Evolutionary conservation across 331 rosid species (phyloP), one percentile per base, ranked within the genome.

Genomic region (Malus hybrid): DNA sequence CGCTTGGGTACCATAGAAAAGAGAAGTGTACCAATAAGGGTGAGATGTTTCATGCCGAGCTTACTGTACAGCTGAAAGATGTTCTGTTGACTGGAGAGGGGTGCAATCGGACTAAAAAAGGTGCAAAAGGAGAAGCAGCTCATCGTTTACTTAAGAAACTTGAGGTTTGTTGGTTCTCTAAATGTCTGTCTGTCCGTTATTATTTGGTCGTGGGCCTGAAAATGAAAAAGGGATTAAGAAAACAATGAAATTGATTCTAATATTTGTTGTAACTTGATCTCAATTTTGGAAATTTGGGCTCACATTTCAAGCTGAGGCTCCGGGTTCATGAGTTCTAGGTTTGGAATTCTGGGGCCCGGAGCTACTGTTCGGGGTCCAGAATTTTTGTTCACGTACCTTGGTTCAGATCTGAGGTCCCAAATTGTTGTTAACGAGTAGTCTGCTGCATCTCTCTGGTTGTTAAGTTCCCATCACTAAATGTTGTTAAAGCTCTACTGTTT

Each of bases 71-170:
- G 81, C 82, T 95, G 66, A 81, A 86, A 67, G 85, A 89, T 73
- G 82, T 36, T 73, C 80, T 83, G n/a, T 79, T 95, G 83, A 83
- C 77, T 73, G 89, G 78, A 55, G 77, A 83, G 56, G 97, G 92
- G 73, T 36, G 42, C 29, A 92, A 89, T 24, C 73, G 63, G 18
- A 81, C 66, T 74, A 84, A 80, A 73, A 90, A 92, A 83, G 60
- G 68, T 19, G 96, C 97, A 36, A 92, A 86, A 84, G 99, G 96
- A 83, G 90, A 85, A 73, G 99, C 99, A 36, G 92, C 97, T 33
- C 88, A 80, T 72, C 82, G 15, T 63, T 79, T 92, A 65, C 82
- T 95, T 79, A 83, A 80, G 74, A 84, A 95, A 60, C 91, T 95
- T 57, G 93, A 88, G 99, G 99, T 92, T 60, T 65, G 77, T 81